Evolutionary conservation across 1,284 basidiomycete genomes (phyloP).

Genomic region (Cryptococcus jaspeensis): DNA sequence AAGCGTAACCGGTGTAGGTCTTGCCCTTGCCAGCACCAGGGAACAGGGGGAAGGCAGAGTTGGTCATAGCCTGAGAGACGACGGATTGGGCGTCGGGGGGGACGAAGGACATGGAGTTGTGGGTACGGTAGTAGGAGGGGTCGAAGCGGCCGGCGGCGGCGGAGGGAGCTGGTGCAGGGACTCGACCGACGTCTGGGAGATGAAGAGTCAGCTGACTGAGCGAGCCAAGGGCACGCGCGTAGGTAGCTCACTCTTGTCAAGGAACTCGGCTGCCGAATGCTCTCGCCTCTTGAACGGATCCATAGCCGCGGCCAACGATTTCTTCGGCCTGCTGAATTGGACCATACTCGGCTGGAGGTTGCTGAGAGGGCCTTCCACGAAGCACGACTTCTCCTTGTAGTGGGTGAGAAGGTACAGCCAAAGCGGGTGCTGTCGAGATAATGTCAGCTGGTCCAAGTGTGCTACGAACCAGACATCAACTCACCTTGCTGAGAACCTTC

Average conservation of each 20-base stretch:
- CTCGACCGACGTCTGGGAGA: constrained; percentile 54
- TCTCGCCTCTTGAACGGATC: constrained; percentile 89
- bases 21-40: constrained; percentile 56
- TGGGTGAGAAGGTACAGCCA: constrained; percentile 99
- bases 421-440: constrained; percentile 73
- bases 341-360: constrained; percentile 99
- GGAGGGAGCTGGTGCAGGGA: constrained; percentile 59
- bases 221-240: not conserved
- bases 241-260: constrained; percentile 33
- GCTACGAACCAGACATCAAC: constrained; percentile 30
- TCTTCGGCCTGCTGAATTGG: constrained; percentile 93
- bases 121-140: constrained; percentile 88
- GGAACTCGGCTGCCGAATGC: constrained; percentile 64
- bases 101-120: constrained; percentile 90
- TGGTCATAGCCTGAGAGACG: constrained; percentile 83
- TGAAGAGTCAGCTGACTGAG: not conserved
- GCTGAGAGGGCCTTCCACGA: constrained; percentile 94
- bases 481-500: constrained; percentile 95
- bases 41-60: constrained; percentile 85
- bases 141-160: constrained; percentile 71
- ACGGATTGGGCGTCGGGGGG: constrained; percentile 92
- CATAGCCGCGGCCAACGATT: constrained; percentile 77
- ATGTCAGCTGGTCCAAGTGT: too few species aligned
- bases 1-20: constrained; percentile 76
- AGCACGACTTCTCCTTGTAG: constrained; percentile 91